Base-by-base conservation (phyloP, 768 basidiomycete genomes). In the Mycena rebaudengoi region DNA sequence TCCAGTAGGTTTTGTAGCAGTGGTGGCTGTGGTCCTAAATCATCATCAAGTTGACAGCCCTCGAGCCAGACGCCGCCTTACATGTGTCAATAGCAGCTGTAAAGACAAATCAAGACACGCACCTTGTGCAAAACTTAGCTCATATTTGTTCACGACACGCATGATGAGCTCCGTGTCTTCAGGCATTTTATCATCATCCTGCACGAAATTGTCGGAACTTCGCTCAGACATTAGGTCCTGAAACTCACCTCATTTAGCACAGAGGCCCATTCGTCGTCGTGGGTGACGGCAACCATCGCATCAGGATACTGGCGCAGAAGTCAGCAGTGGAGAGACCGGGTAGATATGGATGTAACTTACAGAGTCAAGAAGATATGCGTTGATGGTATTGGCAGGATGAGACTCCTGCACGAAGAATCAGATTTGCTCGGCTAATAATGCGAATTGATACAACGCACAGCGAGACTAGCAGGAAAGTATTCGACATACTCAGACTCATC, bases 191-290 rank as follows among this genome's bases (percentile, higher is more conserved):
- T n/a, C n/a, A n/a, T n/a, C n/a, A n/a, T n/a, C n/a, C n/a, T n/a
- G n/a, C n/a, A n/a, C n/a, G n/a, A n/a, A n/a, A n/a, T n/a, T 28
- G 14, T 5, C 14, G 13, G 7, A 39, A 39, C n/a, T 14, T 14
- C n/a, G 7, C 13, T 39, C 10, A 37, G 35, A 4, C 3, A 45
- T 3, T 12, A 45, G 18, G n/a, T 2, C 18, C 18, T n/a, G 28
- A 7, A 32, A 41, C 39, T 18, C 13, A 60, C 59, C 41, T 50
- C 59, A 21, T 44, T 13, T 8, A 60, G 7, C 7, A 60, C 40
- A 11, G 59, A 25, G 25, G 40, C 49, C 59, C 59, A 60, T 51
- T 60, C 59, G 14, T 35, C 40, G 39, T 60, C 59, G 40, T 60
- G 59, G 5, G 50, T 60, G 20, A 60, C 8, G 7, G 59, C 40